Base-by-base conservation (phyloP, 345 rosid species). In the Eucalyptus cloeziana region DNA sequence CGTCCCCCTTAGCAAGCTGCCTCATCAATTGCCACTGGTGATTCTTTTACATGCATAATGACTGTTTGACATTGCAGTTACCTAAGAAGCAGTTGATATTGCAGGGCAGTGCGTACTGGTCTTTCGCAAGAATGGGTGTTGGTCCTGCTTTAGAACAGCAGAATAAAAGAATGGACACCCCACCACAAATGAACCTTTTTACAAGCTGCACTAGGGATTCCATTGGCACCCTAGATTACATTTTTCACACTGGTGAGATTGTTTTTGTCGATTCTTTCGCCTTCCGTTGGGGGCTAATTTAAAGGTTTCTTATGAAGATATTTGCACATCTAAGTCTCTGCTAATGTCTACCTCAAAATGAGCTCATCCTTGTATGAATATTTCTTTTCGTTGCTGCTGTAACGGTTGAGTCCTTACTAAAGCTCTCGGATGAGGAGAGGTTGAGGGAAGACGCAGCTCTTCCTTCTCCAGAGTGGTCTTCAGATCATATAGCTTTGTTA, bases 381-480 rank as follows among this genome's bases (percentile, higher is more conserved):
- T 30, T 64, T 62, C 37, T 31, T 45, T n/a, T n/a, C n/a, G n/a
- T n/a, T n/a, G n/a, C n/a, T n/a, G n/a, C n/a, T n/a, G n/a, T n/a
- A n/a, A n/a, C n/a, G n/a, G n/a, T n/a, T 49, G 99, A 98, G 89
- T 95, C 99, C 24, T 90, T 98, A 89, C 90, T 98, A 95, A 99
- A 98, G 93, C 97, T 97, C 86, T 89, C 97, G 95, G 99, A 98
- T 89, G 99, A 96, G 94, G 98, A 96, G 88, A 94, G 96, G 93
- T 94, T 97, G 91, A 95, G 99, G 90, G 97, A 97, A 92, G 99
- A 97, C 91, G 96, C 97, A 5, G 99, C 98, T 51, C 99, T 98
- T 94, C 99, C 99, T 86, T 98, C 99, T 67, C 99, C 99, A 33
- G 98, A 96, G 92, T 96, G 98, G 99, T 98, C 99, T 76, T 98